Evolutionary conservation across 768 basidiomycete species (phyloP), one percentile per base, ranked within the genome.

Genomic region (Trametes coccinea): DNA sequence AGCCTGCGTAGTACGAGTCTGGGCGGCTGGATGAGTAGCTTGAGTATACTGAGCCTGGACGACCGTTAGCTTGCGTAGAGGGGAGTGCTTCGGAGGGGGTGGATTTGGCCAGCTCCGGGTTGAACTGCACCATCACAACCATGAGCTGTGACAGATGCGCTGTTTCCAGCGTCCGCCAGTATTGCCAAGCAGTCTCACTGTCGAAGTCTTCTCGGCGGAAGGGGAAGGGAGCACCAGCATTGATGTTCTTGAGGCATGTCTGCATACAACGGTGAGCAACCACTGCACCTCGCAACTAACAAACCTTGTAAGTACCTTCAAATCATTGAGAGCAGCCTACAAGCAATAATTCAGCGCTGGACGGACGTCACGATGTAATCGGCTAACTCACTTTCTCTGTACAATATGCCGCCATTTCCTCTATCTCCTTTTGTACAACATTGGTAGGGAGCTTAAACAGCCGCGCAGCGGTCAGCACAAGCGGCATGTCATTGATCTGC

Each of bases 211-310:
- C 88, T 65, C 90, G 81, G 53, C 88, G 83, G 17, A 91, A 93
- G 1, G 95, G 94, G 70, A 95, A 95, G 1, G 89, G 77, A 11
- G 82, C 80, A 29, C 92, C 90, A 13, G 90, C 88, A 56, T 89
- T 92, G 70, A 98, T 90, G 65, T 93, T 92, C 78, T 96, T 96
- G 56, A 98, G 78, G 71, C 91, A 95, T 39, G 90, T 91, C 91
- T 95, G 69, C 4, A 70, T 27, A 29, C 57, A 44, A 43, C 2
- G 43, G 61, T 64, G 52, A 39, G 66, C 55, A 67, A 58, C 31
- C 41, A 22, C 13, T 45, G 27, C 10, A 13, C 22, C 22, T 39
- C 50, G 50, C 37, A 37, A 22, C 22, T 22, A 22, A 22, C 22
- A 22, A 22, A 22, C 22, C 22, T 22, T 22, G 22, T 22, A 22